Conservation (phyloP, 257 asterid species). For the Solanum gracilifrons region DNA sequence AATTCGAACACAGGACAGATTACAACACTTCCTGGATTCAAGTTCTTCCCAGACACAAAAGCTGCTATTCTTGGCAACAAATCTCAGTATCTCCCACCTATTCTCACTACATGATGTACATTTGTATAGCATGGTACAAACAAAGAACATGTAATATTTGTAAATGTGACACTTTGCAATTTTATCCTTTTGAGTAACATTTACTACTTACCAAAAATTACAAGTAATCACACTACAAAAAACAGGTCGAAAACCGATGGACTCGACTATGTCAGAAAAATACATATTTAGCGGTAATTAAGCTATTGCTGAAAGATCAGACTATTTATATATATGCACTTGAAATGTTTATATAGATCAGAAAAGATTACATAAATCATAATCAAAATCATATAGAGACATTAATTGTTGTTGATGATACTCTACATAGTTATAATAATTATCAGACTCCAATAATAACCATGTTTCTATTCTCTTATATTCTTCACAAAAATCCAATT, state of each 20-base stretch:
- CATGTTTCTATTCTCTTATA: neutral
- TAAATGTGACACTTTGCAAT: neutral
- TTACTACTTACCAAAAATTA: neutral
- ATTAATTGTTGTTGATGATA: neutral
- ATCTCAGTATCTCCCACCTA: conserved; percentile 50
- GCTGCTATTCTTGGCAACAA: conserved; percentile 64
- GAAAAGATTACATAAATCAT: neutral
- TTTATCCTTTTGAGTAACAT: neutral
- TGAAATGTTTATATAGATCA: neutral
- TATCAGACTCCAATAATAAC: neutral
- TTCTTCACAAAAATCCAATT: neutral
- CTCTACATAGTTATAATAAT: neutral
- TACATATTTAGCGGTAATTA: neutral
- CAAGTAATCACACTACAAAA: neutral
- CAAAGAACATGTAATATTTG: neutral
- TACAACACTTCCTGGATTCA: conserved; percentile 33
- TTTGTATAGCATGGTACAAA: neutral
- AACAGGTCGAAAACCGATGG: neutral
- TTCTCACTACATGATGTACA: conserved; percentile 52
- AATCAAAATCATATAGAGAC: neutral
- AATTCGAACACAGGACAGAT: conserved; percentile 34
- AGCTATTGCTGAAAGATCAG: neutral
- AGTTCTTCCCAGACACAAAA: conserved; percentile 77
- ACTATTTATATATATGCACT: neutral
- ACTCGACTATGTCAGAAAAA: too few relatives aligned